phyloP scores from a whole-genome alignment of 1,284 basidiomycete species.

The Volvariella volvacea region DNA sequence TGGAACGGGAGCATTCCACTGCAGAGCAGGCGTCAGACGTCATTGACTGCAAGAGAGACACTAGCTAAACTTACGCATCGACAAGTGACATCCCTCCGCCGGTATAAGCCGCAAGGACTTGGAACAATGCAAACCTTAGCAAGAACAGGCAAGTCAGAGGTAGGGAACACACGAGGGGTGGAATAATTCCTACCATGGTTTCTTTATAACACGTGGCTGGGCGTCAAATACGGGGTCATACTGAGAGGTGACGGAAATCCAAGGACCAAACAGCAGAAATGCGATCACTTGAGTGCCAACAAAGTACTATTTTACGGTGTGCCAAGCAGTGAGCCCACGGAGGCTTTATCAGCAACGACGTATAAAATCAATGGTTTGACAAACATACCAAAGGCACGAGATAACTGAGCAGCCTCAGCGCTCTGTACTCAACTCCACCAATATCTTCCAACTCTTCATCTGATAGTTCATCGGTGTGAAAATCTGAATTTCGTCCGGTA shows the following conservation, averaged over 20 bases:
- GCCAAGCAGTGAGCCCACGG: too few species aligned
- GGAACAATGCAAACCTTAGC: slow-evolving; percentile 40
- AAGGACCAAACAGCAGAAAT: slow-evolving; percentile 53
- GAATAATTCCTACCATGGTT: slow-evolving; percentile 51
- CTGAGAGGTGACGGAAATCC: slow-evolving; percentile 32
- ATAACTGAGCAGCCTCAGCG: slow-evolving; percentile 46
- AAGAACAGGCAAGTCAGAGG: background rate
- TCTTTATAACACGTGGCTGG: slow-evolving; percentile 39
- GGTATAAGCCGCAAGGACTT: slow-evolving; percentile 46
- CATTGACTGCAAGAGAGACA: background rate
- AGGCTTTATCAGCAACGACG: background rate
- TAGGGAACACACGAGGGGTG: too few species aligned
- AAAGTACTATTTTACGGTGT: slow-evolving; percentile 47
- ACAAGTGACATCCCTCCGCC: slow-evolving; percentile 49
- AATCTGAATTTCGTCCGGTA: slow-evolving; percentile 71
- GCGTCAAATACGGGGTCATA: slow-evolving; percentile 41
- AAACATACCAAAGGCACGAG: slow-evolving; percentile 38
- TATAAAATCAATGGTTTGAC: background rate
- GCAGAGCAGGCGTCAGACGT: slow-evolving; percentile 1
- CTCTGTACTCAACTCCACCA: slow-evolving; percentile 79
- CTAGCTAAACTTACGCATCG: slow-evolving; percentile 30
- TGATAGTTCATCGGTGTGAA: slow-evolving; percentile 58
- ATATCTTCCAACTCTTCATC: slow-evolving; percentile 72
- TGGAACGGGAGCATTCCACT: slow-evolving; percentile 54
- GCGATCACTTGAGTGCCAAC: slow-evolving; percentile 44